These are phyloP conservation scores for Pythium utonaiense DNA, from an alignment of 352 stramenopile species.

Conservation along the genomic window DNA sequence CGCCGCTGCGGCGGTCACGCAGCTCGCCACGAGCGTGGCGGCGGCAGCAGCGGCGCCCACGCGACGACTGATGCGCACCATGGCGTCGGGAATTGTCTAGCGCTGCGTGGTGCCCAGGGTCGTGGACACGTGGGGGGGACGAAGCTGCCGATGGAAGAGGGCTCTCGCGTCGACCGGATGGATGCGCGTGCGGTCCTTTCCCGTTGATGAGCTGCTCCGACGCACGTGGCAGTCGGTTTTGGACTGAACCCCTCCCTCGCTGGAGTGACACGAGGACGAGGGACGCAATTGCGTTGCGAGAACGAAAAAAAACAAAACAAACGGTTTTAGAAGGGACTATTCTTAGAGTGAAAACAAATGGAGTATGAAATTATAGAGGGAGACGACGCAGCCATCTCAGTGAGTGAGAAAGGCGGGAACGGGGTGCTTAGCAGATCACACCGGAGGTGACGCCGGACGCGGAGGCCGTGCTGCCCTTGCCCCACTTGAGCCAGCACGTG, in stretches of 20 bases:
- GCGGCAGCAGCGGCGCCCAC: background rate
- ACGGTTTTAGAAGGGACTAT: background rate
- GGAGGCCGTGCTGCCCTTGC: background rate
- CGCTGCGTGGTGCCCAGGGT: background rate
- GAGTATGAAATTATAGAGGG: background rate
- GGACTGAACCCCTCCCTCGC: background rate
- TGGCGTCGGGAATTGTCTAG: background rate
- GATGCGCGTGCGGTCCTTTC: background rate
- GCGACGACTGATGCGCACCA: conserved; percentile 7
- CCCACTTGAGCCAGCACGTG: conserved; percentile 28
- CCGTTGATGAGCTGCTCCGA: conserved; percentile 3
- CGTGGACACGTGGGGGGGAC: background rate
- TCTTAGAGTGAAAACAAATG: background rate
- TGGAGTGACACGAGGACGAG: background rate
- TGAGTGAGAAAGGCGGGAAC: background rate
- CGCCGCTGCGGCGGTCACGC: background rate
- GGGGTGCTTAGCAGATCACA: background rate
- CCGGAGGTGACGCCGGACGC: background rate
- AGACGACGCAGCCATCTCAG: background rate
- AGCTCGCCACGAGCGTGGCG: background rate
- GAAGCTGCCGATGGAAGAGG: no score
- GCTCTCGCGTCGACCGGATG: no score
- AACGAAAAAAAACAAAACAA: background rate
- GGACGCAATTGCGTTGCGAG: background rate
- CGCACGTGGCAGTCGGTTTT: conserved; percentile 10